Percentiles rank a stretch among this genome's conserved stretches.
Evolutionary conservation across 2,329 filamentous ascomycete genomes (phyloP).

Genomic region (Aspergillus novofumigatus): DNA sequence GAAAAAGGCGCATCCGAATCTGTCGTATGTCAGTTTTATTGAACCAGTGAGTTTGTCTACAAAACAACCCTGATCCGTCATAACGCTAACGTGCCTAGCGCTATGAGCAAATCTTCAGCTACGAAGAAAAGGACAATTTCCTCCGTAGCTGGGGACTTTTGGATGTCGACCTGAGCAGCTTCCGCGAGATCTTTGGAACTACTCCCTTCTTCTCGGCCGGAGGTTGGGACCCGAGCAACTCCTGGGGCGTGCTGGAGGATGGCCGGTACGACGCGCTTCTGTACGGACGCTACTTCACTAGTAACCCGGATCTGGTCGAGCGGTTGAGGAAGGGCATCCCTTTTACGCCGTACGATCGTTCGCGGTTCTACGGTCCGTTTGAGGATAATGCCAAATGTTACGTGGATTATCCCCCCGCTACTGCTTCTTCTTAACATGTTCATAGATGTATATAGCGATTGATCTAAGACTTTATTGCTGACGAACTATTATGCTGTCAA

Average conservation of each 20-base stretch:
- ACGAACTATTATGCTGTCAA: conserved; percentile 14
- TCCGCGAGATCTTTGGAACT: conserved; percentile 49
- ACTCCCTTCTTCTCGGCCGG: conserved; percentile 56
- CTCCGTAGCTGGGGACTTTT: conserved; percentile 46
- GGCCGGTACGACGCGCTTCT: conserved; percentile 46
- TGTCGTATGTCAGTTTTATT: conserved; percentile 55
- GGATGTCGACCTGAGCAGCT: conserved; percentile 44
- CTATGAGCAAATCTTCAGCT: conserved; percentile 51
- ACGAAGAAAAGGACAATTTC: conserved; percentile 48
- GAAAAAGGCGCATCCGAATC: conserved; percentile 40
- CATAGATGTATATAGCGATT: conserved; percentile 8
- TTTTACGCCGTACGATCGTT: conserved; percentile 42
- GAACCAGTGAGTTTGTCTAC: conserved; percentile 40
- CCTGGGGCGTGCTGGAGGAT: conserved; percentile 47
- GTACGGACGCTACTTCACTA: conserved; percentile 47
- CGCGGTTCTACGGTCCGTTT: conserved; percentile 43
- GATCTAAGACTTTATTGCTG: not conserved
- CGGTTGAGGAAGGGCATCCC: conserved; percentile 40
- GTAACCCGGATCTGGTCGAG: conserved; percentile 48
- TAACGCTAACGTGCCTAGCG: conserved; percentile 21
- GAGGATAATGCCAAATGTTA: conserved; percentile 30
- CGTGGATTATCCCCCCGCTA: conserved; percentile 24
- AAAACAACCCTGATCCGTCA: not conserved
- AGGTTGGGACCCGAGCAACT: conserved; percentile 51
- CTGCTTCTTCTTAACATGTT: not conserved